Evolutionary conservation across 164 flowering plant species (phyloP).

Genomic region (Umbilicus rupestris): DNA sequence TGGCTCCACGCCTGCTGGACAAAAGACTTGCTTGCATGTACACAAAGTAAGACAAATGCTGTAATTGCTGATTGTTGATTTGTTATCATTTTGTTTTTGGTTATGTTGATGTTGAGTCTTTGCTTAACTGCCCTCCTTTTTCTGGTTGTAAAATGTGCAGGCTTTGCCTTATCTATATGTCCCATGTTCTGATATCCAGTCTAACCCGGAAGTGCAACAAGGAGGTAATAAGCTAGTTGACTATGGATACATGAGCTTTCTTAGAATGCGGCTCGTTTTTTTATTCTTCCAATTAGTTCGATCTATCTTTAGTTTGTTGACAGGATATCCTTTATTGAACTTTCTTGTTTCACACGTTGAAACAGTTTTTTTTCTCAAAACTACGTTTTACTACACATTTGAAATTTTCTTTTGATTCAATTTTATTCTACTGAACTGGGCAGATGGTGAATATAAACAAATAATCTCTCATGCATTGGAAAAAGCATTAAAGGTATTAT

Average conservation of each 20-base stretch:
- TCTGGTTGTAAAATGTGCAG: not conserved
- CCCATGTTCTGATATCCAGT: slow-evolving; percentile 37
- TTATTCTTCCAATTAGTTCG: not conserved
- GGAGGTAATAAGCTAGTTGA: slow-evolving; percentile 24
- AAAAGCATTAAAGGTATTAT: slow-evolving; percentile 72
- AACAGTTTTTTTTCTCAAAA: not conserved
- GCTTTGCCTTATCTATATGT: slow-evolving; percentile 7
- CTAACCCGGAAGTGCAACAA: slow-evolving; percentile 25
- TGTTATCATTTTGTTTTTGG: not conserved
- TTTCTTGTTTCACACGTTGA: not conserved
- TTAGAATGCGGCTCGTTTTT: not conserved
- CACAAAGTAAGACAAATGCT: slow-evolving; percentile 36
- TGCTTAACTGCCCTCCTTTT: not conserved
- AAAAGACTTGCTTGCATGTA: slow-evolving; percentile 77
- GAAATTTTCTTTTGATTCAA: not conserved
- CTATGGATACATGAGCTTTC: not conserved
- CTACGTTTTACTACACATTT: not conserved
- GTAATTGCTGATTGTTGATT: not conserved
- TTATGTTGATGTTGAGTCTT: not conserved
- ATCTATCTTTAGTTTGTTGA: not conserved
- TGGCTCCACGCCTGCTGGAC: slow-evolving; percentile 77
- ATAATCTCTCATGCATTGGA: slow-evolving; percentile 48
- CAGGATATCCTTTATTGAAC: not conserved
- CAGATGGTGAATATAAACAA: slow-evolving; percentile 40
- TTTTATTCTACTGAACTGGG: slow-evolving; percentile 2